phyloP scores from a whole-genome alignment of 257 asterid genomes.

The Nicotiana otophora region DNA sequence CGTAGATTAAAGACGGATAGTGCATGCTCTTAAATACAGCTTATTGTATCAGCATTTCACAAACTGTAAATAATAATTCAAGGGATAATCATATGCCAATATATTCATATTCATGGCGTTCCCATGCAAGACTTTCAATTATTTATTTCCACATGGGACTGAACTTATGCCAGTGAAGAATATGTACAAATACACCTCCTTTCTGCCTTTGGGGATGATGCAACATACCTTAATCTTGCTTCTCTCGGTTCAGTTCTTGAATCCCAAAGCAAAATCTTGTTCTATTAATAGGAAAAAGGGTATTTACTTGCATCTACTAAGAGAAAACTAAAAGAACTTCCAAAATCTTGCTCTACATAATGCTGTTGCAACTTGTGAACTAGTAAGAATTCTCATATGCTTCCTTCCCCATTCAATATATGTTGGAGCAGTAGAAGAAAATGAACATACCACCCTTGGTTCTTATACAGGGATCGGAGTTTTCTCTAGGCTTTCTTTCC shows the following conservation, averaged over 20 bases:
- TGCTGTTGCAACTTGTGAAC: neutral
- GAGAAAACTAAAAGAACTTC: neutral
- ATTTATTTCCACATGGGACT: neutral
- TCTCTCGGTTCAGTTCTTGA: neutral
- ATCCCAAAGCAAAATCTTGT: neutral
- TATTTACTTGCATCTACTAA: neutral
- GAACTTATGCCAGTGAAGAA: neutral
- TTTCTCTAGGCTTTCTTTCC: conserved; percentile 82
- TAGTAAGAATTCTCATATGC: neutral
- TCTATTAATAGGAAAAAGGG: neutral
- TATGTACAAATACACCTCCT: neutral
- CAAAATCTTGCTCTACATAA: neutral
- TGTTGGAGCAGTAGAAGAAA: neutral
- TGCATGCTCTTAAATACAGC: neutral
- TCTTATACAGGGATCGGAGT: conserved; percentile 51
- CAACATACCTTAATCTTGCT: neutral
- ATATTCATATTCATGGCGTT: neutral
- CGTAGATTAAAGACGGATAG: neutral
- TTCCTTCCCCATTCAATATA: neutral
- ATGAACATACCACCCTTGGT: conserved; percentile 21
- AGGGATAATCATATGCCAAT: neutral
- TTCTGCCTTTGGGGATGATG: neutral
- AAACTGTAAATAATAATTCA: neutral
- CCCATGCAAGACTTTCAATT: neutral
- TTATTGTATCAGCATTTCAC: neutral